phyloP scores from a whole-genome alignment of 495 filamentous ascomycete species.

The Daldinia grandis region DNA sequence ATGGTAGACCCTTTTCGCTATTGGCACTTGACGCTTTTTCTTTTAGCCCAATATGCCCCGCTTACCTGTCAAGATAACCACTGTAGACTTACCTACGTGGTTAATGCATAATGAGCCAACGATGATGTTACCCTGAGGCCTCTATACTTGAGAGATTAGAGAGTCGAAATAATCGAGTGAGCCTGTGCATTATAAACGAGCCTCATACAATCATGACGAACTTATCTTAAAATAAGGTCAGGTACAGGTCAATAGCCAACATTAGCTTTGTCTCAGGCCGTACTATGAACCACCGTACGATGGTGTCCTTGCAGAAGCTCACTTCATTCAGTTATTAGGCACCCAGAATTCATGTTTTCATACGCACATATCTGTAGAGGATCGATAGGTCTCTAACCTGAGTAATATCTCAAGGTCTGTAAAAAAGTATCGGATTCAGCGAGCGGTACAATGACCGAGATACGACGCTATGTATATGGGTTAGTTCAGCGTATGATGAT shows the following conservation, averaged over 20 bases:
- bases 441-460: constrained; percentile 16
- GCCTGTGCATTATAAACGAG: background rate
- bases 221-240: background rate
- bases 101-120: background rate
- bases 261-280: background rate
- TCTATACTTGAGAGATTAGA: background rate
- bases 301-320: background rate
- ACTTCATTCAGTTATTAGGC: background rate
- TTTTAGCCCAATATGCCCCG: background rate
- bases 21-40: background rate
- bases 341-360: background rate
- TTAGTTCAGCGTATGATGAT: constrained; percentile 3
- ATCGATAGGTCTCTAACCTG: background rate
- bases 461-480: constrained; percentile 34
- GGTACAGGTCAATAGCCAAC: background rate
- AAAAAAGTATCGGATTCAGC: constrained; percentile 4
- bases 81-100: background rate
- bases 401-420: background rate
- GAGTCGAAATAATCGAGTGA: background rate
- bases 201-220: background rate
- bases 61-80: no score
- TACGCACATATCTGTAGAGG: background rate
- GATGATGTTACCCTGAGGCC: background rate
- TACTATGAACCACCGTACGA: background rate
- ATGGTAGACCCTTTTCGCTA: background rate